phyloP scores from a whole-genome alignment of 139 green algal genomes.

The Raphidocelis subcapitata region DNA sequence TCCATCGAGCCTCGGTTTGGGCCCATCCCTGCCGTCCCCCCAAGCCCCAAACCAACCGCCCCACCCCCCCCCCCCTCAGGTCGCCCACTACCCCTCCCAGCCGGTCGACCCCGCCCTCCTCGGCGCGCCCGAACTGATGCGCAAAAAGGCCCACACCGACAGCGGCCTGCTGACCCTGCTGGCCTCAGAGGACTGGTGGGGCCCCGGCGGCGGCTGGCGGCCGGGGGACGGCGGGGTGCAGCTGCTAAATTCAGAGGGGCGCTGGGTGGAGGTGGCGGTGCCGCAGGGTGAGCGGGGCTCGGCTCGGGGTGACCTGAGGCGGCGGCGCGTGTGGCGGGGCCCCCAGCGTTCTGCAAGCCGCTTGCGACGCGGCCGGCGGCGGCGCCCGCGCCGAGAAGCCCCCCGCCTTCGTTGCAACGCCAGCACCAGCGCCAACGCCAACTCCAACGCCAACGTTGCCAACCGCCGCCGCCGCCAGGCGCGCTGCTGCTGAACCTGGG shows the following conservation, averaged over 20 bases:
- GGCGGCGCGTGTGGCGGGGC: no score
- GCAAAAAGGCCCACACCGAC: slow-evolving; percentile 40
- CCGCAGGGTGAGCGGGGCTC: slow-evolving; percentile 7
- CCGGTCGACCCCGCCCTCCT: not conserved
- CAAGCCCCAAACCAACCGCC: no score
- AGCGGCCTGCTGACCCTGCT: slow-evolving; percentile 35
- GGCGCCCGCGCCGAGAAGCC: no score
- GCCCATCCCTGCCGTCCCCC: not conserved
- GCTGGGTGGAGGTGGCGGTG: slow-evolving; percentile 34
- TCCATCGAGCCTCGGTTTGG: no score
- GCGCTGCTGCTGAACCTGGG: slow-evolving; percentile 38
- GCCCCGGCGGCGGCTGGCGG: slow-evolving; percentile 14
- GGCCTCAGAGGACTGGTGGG: slow-evolving; percentile 29
- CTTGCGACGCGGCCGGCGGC: no score
- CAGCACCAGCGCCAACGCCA: no score
- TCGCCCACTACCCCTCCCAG: slow-evolving; percentile 34
- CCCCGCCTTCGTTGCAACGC: no score
- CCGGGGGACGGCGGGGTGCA: slow-evolving; percentile 34
- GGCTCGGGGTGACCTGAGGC: no score
- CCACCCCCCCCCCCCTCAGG: not conserved
- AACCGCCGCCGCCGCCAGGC: slow-evolving; percentile 5
- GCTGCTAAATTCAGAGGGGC: slow-evolving; percentile 18
- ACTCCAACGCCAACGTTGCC: no score
- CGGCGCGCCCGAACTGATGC: slow-evolving; percentile 12
- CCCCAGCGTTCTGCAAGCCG: no score